Evolutionary conservation across 2,329 filamentous ascomycete species (phyloP).

Genomic region (Aspergillus unguis): DNA sequence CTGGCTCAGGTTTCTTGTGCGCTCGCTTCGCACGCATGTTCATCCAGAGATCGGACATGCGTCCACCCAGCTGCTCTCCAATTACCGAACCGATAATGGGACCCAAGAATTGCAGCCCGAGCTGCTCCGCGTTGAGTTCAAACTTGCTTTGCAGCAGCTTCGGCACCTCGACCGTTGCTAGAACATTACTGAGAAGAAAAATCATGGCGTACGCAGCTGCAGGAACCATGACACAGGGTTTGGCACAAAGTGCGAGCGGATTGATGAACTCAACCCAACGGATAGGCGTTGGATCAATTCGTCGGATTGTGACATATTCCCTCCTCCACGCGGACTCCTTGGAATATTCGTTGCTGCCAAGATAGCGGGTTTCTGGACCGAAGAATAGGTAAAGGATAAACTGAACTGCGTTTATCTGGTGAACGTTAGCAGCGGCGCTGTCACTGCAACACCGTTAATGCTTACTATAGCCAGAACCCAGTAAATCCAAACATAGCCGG

Average conservation of each 20-base stretch:
- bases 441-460: background rate
- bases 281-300: slow-evolving; percentile 54
- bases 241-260: slow-evolving; percentile 47
- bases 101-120: slow-evolving; percentile 59
- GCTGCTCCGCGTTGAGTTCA: slow-evolving; percentile 55
- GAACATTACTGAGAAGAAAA: slow-evolving; percentile 54
- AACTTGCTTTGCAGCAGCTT: slow-evolving; percentile 57
- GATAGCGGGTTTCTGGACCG: slow-evolving; percentile 55
- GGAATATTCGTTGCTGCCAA: slow-evolving; percentile 28
- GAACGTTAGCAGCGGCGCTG: slow-evolving; percentile 5
- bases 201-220: slow-evolving; percentile 56
- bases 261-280: slow-evolving; percentile 50
- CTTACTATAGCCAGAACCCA: slow-evolving; percentile 56
- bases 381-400: slow-evolving; percentile 56
- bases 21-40: slow-evolving; percentile 30
- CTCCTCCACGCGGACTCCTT: slow-evolving; percentile 39
- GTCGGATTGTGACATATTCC: slow-evolving; percentile 46
- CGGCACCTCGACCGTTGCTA: slow-evolving; percentile 59
- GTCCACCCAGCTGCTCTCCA: slow-evolving; percentile 60
- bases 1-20: slow-evolving; percentile 46
- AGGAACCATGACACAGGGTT: slow-evolving; percentile 51
- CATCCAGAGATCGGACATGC: slow-evolving; percentile 58
- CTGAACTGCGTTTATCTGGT: slow-evolving; percentile 54
- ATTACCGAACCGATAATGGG: slow-evolving; percentile 58
- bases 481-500: slow-evolving; percentile 59